phyloP scores from a whole-genome alignment of 306 rosid species.

The Quercus robur region DNA sequence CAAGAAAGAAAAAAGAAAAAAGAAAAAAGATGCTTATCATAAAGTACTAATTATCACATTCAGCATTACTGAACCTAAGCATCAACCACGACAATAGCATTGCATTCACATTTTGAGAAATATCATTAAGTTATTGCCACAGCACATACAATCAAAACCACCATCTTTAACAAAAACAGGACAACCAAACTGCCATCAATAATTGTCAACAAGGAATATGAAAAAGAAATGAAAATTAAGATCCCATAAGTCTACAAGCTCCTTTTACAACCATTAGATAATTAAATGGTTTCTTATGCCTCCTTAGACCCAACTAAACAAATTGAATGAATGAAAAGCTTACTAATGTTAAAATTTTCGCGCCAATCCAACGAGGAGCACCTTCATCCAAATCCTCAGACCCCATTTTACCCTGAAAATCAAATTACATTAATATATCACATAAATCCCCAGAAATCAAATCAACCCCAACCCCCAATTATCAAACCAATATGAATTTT shows the following conservation, averaged over 20 bases:
- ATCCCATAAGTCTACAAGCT: not conserved
- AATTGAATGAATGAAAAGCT: slow-evolving; percentile 23
- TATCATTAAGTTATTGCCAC: not conserved
- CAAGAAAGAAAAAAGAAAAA: not conserved
- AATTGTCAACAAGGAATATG: slow-evolving; percentile 12
- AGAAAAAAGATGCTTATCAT: not conserved
- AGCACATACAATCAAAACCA: not conserved
- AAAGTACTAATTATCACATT: not conserved
- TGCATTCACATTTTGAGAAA: slow-evolving; percentile 3
- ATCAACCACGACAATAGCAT: not conserved
- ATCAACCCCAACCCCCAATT: not conserved
- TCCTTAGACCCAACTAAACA: slow-evolving; percentile 6
- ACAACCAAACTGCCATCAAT: not conserved
- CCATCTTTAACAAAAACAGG: not conserved
- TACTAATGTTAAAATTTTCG: slow-evolving; percentile 66
- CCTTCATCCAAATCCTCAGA: slow-evolving; percentile 32
- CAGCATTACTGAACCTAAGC: not conserved
- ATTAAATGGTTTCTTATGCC: not conserved
- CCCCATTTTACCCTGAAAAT: slow-evolving; percentile 24
- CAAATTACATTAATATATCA: slow-evolving; percentile 4
- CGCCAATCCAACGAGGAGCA: slow-evolving; percentile 58
- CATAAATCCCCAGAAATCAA: not conserved
- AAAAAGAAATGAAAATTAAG: slow-evolving; percentile 4
- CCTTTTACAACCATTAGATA: not conserved
- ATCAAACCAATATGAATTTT: not conserved